Evolutionary conservation across 768 basidiomycete species (phyloP), one percentile per base, ranked within the genome.

Genomic region (Mycena polygramma): DNA sequence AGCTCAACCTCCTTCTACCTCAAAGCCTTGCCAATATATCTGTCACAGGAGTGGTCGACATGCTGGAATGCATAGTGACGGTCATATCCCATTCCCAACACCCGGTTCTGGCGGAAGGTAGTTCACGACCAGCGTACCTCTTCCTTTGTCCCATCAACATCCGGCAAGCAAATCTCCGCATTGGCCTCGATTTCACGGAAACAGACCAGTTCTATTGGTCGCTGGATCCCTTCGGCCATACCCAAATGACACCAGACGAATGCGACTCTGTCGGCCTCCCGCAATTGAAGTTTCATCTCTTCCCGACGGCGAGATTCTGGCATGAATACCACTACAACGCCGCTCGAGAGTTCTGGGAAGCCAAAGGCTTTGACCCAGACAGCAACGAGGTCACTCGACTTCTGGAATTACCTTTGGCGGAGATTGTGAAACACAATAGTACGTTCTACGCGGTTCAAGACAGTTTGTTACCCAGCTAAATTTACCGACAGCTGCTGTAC

Each of bases 261-360:
- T 64, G 53, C 24, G 63, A 64, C 20, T 30, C 19, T 10, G 19
- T 45, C 17, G 63, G 63, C 5, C 24, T 64, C 24, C 63, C 53
- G 8, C 37, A 60, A 30, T 41, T 36, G 26, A 8, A 37, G n/a
- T 55, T 55, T 4, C 7, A 5, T 10, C 39, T 39, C 13, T 0
- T 17, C 5, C 43, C 22, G 4, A 14, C 35, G 2, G 54, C 2
- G 17, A 62, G 14, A 9, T 7, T 39, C 24, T 68, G 67, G 67
- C 30, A 57, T 8, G 43, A 61, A 3, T 62, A 68, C 14, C 67
- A 68, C 10, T 68, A 68, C 20, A 51, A 49, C 7, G 53, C 67
- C 7, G 49, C 61, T 26, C 66, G 45, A 14, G 52, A 61, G 19
- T 68, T 61, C 20, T 46, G 6, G 1, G 24, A 48, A 24, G 54